Base-by-base conservation (phyloP, 768 basidiomycete species). In the Russula emetica region DNA sequence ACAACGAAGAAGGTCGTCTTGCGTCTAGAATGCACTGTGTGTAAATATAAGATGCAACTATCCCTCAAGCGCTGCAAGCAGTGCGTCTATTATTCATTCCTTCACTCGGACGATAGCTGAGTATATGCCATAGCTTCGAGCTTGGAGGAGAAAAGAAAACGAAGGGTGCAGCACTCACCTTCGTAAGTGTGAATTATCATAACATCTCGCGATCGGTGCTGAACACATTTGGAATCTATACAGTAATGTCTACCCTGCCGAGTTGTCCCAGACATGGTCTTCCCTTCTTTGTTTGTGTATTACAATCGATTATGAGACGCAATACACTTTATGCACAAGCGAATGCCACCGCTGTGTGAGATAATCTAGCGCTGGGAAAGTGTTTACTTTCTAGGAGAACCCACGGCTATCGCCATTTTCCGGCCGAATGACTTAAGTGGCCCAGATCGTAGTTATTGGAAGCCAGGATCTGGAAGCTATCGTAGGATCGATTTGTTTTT, bases 101-200 rank as follows among this genome's bases (percentile, higher is more conserved):
- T 13, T 32, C 8, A 30, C 30, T 26, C 47, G 11, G 36, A 53
- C 24, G 10, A 20, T 28, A 24, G 24, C 62, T 66, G 55, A 62
- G 36, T 5, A 53, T 8, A 56, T 58, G 58, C 18, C 53, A 24
- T 69, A 93, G 92, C 83, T 98, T 99, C 83, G 96, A 98, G 81
- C 88, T 98, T 59, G 96, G 97, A 77, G 97, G 97, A 76, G 97
- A 99, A 85, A 99, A 98, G 87, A 98, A 98, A 90, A 94, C 92
- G 71, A 94, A 94, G 85, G 93, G 93, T 78, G 93, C 92, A 71
- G 94, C 93, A 67, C 90, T 95, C 72, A 85, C 85, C 74, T 95
- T 95, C 86, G 92, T 94, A 77, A 71, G 92, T 90, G 22, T 36
- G 30, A 30, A 28, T 32, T 49, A n/a, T 49, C 32, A 22, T 18